These are phyloP conservation scores for Nannochloris sp. DNA, from an alignment of 139 green algal genomes.

Conservation along the genomic window DNA sequence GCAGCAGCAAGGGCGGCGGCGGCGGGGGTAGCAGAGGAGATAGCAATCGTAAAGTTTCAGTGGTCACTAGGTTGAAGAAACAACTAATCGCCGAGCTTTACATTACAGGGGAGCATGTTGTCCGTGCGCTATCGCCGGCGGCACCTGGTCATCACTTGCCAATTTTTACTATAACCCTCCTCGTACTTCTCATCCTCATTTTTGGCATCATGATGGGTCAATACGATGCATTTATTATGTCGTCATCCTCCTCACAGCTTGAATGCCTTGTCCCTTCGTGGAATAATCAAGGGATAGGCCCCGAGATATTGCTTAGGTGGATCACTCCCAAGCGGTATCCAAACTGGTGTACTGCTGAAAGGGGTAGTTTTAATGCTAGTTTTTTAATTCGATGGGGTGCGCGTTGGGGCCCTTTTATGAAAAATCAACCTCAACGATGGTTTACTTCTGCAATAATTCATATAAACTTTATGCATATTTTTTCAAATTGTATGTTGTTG, in stretches of 20 bases:
- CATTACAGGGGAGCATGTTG: background rate
- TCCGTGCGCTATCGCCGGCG: background rate
- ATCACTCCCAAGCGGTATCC: slow-evolving; percentile 5
- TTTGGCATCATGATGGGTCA: background rate
- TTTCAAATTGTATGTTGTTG: slow-evolving; percentile 57
- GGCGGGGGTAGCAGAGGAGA: too few species aligned
- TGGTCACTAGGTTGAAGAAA: too few species aligned
- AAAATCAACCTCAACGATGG: slow-evolving; percentile 31
- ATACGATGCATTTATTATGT: background rate
- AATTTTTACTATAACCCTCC: background rate
- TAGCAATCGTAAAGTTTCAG: too few species aligned
- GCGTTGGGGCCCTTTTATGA: slow-evolving; percentile 30
- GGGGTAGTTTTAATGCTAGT: slow-evolving; percentile 16
- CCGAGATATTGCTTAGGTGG: slow-evolving; percentile 17
- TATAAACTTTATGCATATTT: slow-evolving; percentile 43
- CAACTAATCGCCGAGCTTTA: too few species aligned
- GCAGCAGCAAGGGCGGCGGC: too few species aligned
- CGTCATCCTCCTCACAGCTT: background rate
- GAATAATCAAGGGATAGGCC: background rate
- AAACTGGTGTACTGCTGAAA: slow-evolving; percentile 20
- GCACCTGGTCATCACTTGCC: background rate
- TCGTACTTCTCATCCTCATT: background rate
- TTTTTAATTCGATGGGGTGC: slow-evolving; percentile 42
- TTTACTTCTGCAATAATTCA: slow-evolving; percentile 52
- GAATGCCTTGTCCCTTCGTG: background rate